Percentiles rank a stretch among this genome's conserved stretches.
These are phyloP conservation scores for Tausonia pullulans DNA, from an alignment of 1,284 basidiomycete genomes.

Conservation along the genomic window DNA sequence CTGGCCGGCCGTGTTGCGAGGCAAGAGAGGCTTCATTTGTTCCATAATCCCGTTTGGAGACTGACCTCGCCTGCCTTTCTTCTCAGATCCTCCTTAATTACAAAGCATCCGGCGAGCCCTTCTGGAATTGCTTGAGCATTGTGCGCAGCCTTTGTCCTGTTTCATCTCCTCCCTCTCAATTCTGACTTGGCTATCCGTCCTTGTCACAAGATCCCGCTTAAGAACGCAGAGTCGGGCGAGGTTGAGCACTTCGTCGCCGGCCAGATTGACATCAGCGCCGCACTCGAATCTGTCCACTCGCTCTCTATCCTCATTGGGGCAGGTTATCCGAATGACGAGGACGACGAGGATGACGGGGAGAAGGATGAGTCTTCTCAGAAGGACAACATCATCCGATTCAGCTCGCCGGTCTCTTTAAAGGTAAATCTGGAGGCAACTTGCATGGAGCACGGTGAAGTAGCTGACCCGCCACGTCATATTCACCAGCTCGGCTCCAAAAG, in stretches of 20 bases:
- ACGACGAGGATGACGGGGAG: too few species aligned
- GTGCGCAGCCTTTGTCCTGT: background rate
- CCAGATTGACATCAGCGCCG: background rate
- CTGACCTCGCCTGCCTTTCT: background rate
- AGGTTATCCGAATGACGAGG: too few species aligned
- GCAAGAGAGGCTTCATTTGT: background rate
- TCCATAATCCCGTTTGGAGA: too few species aligned
- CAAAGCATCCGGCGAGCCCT: background rate
- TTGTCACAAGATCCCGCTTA: too few species aligned
- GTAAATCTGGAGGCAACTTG: too few species aligned
- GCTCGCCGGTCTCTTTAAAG: too few species aligned
- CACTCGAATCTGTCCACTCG: background rate
- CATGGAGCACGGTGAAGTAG: too few species aligned
- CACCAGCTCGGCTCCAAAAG: too few species aligned
- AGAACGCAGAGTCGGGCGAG: background rate
- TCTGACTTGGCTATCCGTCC: background rate
- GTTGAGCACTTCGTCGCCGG: background rate
- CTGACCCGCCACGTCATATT: too few species aligned
- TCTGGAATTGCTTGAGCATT: conserved; percentile 4
- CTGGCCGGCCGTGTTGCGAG: background rate
- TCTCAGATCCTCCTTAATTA: conserved; percentile 2
- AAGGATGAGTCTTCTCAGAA: too few species aligned
- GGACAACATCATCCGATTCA: too few species aligned
- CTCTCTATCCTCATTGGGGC: conserved; percentile 7
- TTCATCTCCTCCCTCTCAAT: background rate